Percentiles rank a stretch among this genome's conserved stretches.
Conservation (phyloP, 768 basidiomycete species). For the Suillus subluteus region DNA sequence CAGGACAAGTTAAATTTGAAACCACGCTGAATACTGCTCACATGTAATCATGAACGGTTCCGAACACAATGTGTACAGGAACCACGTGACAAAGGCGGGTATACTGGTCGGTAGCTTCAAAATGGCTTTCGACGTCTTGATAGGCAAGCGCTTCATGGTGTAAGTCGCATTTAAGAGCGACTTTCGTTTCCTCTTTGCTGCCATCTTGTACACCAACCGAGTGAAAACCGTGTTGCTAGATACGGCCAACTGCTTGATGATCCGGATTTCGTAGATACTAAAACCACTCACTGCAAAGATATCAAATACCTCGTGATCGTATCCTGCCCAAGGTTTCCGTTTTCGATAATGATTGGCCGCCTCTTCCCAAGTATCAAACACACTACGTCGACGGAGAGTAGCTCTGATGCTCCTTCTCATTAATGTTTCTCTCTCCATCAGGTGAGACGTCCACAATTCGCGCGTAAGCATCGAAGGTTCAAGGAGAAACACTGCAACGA, state of each 20-base stretch:
- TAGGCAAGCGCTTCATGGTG: conserved; percentile 51
- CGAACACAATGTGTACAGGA: conserved; percentile 55
- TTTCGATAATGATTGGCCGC: conserved; percentile 48
- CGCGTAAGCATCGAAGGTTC: conserved; percentile 48
- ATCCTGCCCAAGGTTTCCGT: conserved; percentile 48
- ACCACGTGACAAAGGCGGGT: conserved; percentile 37
- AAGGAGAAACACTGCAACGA: conserved; percentile 44
- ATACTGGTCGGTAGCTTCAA: conserved; percentile 41
- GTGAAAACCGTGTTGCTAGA: conserved; percentile 17
- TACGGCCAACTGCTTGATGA: conserved; percentile 11
- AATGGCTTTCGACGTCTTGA: conserved; percentile 47
- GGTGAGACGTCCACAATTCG: conserved; percentile 39
- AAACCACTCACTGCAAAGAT: conserved; percentile 40
- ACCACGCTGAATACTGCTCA: conserved; percentile 24
- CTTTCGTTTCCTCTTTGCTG: conserved; percentile 23
- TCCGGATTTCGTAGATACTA: background rate
- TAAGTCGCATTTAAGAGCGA: conserved; percentile 45
- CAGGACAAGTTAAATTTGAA: conserved; percentile 4
- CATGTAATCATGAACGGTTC: conserved; percentile 47
- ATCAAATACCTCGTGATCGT: conserved; percentile 45
- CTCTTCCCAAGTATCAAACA: conserved; percentile 44
- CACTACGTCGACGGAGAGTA: conserved; percentile 40
- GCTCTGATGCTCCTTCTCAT: conserved; percentile 43
- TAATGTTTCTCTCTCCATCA: conserved; percentile 41
- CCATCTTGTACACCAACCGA: background rate